Conservation (phyloP, 2,329 filamentous ascomycete species). For the Furcasterigmium sp. region DNA sequence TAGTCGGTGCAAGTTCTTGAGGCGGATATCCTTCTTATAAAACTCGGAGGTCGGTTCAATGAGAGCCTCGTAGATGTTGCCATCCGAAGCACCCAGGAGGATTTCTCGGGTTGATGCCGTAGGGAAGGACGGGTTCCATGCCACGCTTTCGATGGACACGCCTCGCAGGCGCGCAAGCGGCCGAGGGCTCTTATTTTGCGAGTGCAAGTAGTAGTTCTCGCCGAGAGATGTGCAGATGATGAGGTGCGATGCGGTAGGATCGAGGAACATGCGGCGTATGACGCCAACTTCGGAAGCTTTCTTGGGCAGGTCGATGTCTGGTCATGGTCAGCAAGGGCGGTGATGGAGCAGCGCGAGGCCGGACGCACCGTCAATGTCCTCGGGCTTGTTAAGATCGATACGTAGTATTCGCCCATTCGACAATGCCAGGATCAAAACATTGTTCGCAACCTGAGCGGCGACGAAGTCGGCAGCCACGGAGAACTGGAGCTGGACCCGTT, state of each 20-base stretch:
- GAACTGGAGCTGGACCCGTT: conserved; percentile 90
- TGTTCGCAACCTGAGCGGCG: conserved; percentile 93
- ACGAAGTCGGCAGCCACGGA: conserved; percentile 93
- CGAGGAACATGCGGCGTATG: conserved; percentile 94
- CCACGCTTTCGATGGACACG: conserved; percentile 81
- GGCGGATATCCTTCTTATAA: conserved; percentile 87
- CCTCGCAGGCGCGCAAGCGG: conserved; percentile 77
- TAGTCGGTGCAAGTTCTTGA: conserved; percentile 77
- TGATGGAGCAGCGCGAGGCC: conserved; percentile 1
- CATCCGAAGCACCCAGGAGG: conserved; percentile 83
- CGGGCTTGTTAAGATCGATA: conserved; percentile 88
- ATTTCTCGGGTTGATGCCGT: conserved; percentile 95
- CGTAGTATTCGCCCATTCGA: conserved; percentile 88
- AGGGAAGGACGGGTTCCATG: conserved; percentile 90
- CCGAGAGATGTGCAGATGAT: conserved; percentile 86
- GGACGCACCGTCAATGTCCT: conserved; percentile 80
- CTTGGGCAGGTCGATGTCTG: conserved; percentile 95
- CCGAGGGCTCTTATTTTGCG: conserved; percentile 84
- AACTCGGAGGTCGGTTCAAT: conserved; percentile 94
- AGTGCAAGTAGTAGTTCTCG: conserved; percentile 97
- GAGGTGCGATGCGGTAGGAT: conserved; percentile 91
- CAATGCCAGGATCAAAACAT: conserved; percentile 87
- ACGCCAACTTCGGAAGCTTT: conserved; percentile 86
- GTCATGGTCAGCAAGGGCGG: neutral
- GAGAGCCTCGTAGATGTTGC: conserved; percentile 90